phyloP scores from a whole-genome alignment of 495 filamentous ascomycete genomes.

The Talaromyces liani region DNA sequence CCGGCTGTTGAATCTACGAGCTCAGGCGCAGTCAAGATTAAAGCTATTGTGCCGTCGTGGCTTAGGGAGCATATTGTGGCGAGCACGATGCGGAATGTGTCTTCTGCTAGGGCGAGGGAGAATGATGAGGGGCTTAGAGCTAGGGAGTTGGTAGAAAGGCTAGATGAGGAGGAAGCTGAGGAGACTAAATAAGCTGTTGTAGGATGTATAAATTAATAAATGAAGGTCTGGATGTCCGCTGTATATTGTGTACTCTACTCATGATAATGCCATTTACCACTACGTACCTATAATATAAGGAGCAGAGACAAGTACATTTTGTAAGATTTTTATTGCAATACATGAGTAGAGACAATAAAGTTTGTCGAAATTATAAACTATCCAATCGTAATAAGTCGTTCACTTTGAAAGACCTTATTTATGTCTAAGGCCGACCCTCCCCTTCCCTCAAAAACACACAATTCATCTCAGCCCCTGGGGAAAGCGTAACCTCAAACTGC shows the following conservation, averaged over 20 bases:
- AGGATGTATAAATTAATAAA: not conserved
- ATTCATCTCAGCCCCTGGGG: constrained; percentile 33
- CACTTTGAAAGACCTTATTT: not conserved
- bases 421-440: constrained; percentile 8
- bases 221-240: not conserved
- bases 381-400: not conserved
- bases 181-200: not conserved
- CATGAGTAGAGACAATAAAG: not conserved
- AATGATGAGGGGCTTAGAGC: constrained; percentile 23
- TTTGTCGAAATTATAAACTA: not conserved
- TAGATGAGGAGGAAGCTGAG: constrained; percentile 32
- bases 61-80: constrained; percentile 34
- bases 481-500: constrained; percentile 33
- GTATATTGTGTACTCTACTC: not conserved
- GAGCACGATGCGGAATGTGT: constrained; percentile 21
- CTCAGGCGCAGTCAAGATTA: constrained; percentile 51
- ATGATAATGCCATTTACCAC: not conserved
- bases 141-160: constrained; percentile 30
- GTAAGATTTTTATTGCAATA: not conserved
- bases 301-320: not conserved
- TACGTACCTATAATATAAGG: not conserved
- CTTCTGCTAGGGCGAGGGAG: constrained; percentile 14
- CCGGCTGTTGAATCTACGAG: constrained; percentile 20
- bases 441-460: constrained; percentile 35
- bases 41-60: constrained; percentile 87